Evolutionary conservation across 768 basidiomycete species (phyloP).

Genomic region (Xerocomellus dryophilus): DNA sequence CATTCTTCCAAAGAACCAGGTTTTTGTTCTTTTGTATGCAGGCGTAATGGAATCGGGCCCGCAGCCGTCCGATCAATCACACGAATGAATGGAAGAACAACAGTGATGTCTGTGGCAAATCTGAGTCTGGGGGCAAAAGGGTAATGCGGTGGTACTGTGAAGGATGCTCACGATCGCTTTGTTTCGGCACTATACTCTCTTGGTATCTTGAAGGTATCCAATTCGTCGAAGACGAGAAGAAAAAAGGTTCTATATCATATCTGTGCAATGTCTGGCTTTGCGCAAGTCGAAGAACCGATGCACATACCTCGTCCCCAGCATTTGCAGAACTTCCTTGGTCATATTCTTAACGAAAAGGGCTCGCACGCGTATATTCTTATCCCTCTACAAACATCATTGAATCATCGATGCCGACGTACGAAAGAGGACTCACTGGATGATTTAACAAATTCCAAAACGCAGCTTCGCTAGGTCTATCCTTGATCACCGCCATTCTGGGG

Average conservation of each 20-base stretch:
- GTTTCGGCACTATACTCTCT: slow-evolving; percentile 38
- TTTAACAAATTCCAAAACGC: slow-evolving; percentile 36
- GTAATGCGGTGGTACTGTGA: slow-evolving; percentile 15
- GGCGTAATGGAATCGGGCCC: not conserved
- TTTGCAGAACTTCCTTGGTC: slow-evolving; percentile 49
- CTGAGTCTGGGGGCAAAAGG: not conserved
- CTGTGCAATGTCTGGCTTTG: slow-evolving; percentile 20
- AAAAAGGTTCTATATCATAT: slow-evolving; percentile 60
- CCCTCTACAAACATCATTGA: slow-evolving; percentile 22
- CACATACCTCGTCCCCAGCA: slow-evolving; percentile 53
- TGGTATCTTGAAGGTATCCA: slow-evolving; percentile 69
- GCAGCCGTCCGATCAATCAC: slow-evolving; percentile 20
- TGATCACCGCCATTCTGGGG: not conserved
- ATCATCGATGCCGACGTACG: not conserved
- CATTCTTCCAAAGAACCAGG: slow-evolving; percentile 7
- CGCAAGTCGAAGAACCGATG: not conserved
- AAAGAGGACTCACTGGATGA: slow-evolving; percentile 32
- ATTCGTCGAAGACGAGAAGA: slow-evolving; percentile 59
- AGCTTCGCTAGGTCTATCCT: slow-evolving; percentile 14
- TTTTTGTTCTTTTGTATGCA: not conserved
- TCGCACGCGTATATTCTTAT: slow-evolving; percentile 40
- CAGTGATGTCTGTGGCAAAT: slow-evolving; percentile 46
- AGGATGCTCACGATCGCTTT: slow-evolving; percentile 53
- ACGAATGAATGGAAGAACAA: slow-evolving; percentile 53
- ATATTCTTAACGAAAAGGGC: slow-evolving; percentile 51